Evolutionary conservation across 345 rosid species (phyloP).

Genomic region (Salix caprea): DNA sequence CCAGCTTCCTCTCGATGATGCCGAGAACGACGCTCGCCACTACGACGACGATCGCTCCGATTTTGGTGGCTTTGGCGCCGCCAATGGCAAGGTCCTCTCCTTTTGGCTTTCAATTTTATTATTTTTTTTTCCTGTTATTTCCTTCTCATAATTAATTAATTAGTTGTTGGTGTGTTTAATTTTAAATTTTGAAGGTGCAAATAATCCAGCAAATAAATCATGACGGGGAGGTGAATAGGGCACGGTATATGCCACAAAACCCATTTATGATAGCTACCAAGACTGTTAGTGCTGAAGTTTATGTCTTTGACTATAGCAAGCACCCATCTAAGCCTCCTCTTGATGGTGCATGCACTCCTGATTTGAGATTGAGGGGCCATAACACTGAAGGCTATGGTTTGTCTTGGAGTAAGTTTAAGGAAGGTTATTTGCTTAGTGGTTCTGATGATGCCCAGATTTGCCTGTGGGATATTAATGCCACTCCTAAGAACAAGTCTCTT

Average conservation of each 20-base stretch:
- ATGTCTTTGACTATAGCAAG: constrained; percentile 89
- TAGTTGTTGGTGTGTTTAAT: not conserved
- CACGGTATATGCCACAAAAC: constrained; percentile 96
- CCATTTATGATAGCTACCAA: constrained; percentile 89
- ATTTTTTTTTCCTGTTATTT: not conserved
- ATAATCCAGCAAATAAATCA: constrained; percentile 96
- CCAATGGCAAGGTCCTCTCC: constrained; percentile 70
- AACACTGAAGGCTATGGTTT: constrained; percentile 95
- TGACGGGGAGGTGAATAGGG: constrained; percentile 96
- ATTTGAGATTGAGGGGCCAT: constrained; percentile 86
- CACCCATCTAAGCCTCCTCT: constrained; percentile 90
- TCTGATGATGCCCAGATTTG: constrained; percentile 99
- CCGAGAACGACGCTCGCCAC: constrained; percentile 88
- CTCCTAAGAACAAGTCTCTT: constrained; percentile 72
- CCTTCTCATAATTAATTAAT: not conserved
- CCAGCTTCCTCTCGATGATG: constrained; percentile 88
- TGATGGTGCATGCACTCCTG: constrained; percentile 86
- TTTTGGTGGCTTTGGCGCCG: constrained; percentile 76
- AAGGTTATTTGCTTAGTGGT: constrained; percentile 90
- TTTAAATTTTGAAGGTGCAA: constrained; percentile 51
- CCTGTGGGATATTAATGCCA: constrained; percentile 82
- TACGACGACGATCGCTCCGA: constrained; percentile 86
- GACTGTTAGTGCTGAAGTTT: constrained; percentile 94
- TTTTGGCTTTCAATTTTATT: not conserved
- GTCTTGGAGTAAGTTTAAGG: constrained; percentile 94